Percentiles rank a stretch among this genome's conserved stretches.
Conservation (phyloP, 1,284 basidiomycete genomes). For the Marasmius tenuissimus region DNA sequence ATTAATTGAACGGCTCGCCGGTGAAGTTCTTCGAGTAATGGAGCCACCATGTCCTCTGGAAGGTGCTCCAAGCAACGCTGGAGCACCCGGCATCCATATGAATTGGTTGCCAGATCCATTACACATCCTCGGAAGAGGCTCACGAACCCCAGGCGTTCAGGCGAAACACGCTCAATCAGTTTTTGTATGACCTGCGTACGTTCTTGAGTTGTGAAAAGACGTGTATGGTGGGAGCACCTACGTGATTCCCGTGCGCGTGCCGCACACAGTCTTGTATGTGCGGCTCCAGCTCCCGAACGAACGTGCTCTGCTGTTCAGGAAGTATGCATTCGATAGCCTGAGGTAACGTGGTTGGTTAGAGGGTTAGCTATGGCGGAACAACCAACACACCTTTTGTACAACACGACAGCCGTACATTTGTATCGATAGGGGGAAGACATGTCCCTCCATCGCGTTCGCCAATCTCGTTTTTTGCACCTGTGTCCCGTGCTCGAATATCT, state of each 20-base stretch:
- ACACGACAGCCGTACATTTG: constrained; percentile 98
- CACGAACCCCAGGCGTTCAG: constrained; percentile 79
- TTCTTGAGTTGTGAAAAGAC: constrained; percentile 8
- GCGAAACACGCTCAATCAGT: constrained; percentile 78
- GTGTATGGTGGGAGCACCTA: constrained; percentile 34
- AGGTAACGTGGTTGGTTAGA: constrained; percentile 8
- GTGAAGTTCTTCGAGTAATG: constrained; percentile 86
- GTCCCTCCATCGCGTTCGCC: constrained; percentile 77
- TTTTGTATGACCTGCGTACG: constrained; percentile 74
- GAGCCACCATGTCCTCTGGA: constrained; percentile 64
- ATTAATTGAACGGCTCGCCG: constrained; percentile 70
- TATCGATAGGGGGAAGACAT: constrained; percentile 77
- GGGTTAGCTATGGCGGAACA: constrained; percentile 1
- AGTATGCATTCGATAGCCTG: constrained; percentile 85
- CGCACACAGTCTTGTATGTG: constrained; percentile 88
- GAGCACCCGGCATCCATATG: constrained; percentile 94
- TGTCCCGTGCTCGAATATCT: constrained; percentile 90
- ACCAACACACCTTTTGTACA: constrained; percentile 69
- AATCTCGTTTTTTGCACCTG: constrained; percentile 74
- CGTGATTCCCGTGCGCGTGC: constrained; percentile 95
- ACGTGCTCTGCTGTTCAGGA: constrained; percentile 72
- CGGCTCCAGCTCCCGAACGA: constrained; percentile 81
- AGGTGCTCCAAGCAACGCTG: constrained; percentile 92
- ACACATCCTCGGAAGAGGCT: constrained; percentile 81
- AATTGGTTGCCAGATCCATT: constrained; percentile 84